Conservation (phyloP, 768 basidiomycete genomes). For the Fistulinella prunicolor region DNA sequence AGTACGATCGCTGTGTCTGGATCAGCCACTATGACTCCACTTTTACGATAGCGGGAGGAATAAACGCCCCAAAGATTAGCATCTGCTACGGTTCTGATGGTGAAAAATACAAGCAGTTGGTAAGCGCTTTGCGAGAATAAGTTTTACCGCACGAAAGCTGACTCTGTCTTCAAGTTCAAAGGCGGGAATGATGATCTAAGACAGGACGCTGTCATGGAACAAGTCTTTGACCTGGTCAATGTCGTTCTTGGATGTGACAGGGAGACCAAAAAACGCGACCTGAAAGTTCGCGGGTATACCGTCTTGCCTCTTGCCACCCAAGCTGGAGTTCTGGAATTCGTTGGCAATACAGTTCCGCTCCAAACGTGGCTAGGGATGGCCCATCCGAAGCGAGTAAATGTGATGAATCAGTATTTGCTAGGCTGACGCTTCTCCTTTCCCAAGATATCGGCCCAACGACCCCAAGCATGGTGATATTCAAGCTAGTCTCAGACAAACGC, state of each 20-base stretch:
- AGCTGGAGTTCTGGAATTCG: slow-evolving; percentile 90
- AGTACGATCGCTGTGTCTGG: slow-evolving; percentile 69
- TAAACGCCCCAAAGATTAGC: slow-evolving; percentile 80
- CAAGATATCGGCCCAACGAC: slow-evolving; percentile 69
- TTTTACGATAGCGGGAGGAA: slow-evolving; percentile 71
- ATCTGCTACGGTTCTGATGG: slow-evolving; percentile 69
- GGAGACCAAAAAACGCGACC: slow-evolving; percentile 67
- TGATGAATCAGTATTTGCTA: neutral
- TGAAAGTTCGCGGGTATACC: slow-evolving; percentile 81
- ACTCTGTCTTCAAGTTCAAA: slow-evolving; percentile 66
- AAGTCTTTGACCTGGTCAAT: slow-evolving; percentile 91
- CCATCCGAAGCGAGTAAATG: slow-evolving; percentile 52
- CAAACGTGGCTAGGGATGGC: slow-evolving; percentile 57
- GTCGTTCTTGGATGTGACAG: slow-evolving; percentile 68
- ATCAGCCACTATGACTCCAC: slow-evolving; percentile 57
- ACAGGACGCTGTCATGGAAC: slow-evolving; percentile 99
- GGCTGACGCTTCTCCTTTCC: neutral
- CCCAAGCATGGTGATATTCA: slow-evolving; percentile 34
- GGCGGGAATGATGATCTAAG: slow-evolving; percentile 89
- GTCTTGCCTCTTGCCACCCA: slow-evolving; percentile 80
- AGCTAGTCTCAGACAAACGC: slow-evolving; percentile 30
- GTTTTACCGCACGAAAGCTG: neutral
- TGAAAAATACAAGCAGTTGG: slow-evolving; percentile 70
- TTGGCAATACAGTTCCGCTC: slow-evolving; percentile 70
- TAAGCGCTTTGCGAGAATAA: slow-evolving; percentile 39